Percentiles rank a stretch among this genome's conserved stretches.
These are phyloP conservation scores for Podospora fimiseda DNA, from an alignment of 495 filamentous ascomycete genomes.

Conservation along the genomic window DNA sequence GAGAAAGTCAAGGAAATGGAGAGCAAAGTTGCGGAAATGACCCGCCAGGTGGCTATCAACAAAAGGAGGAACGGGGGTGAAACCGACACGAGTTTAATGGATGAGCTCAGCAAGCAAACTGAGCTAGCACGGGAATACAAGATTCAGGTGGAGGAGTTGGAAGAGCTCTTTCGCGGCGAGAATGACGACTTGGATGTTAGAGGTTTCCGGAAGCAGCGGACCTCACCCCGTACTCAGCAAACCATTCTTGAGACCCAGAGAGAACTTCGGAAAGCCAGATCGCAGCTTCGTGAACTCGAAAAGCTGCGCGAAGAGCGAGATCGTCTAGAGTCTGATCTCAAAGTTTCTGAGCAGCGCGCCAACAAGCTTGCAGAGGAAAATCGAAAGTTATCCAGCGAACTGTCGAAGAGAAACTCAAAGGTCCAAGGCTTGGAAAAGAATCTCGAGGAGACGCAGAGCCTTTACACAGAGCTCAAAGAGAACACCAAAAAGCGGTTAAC, in stretches of 20 bases:
- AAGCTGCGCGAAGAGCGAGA: constrained; percentile 44
- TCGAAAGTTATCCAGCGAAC: constrained; percentile 35
- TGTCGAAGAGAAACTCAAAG: constrained; percentile 30
- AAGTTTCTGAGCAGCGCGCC: constrained; percentile 38
- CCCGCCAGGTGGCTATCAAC: constrained; percentile 43
- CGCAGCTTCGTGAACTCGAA: constrained; percentile 45
- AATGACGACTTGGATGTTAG: constrained; percentile 31
- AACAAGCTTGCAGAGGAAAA: constrained; percentile 42
- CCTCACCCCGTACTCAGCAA: constrained; percentile 41
- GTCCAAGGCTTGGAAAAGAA: constrained; percentile 39
- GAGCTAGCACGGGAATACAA: constrained; percentile 62
- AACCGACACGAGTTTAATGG: constrained; percentile 45
- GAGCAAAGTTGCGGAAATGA: constrained; percentile 57
- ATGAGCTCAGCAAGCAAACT: constrained; percentile 59
- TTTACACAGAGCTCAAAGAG: constrained; percentile 53
- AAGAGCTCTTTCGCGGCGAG: constrained; percentile 40
- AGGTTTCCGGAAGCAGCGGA: constrained; percentile 22
- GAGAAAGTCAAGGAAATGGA: constrained; percentile 44
- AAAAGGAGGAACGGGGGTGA: constrained; percentile 36
- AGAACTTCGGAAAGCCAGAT: constrained; percentile 41
- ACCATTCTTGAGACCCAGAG: constrained; percentile 39
- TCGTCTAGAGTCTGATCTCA: constrained; percentile 39
- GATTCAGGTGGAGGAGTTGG: constrained; percentile 57
- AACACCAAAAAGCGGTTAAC: constrained; percentile 51
- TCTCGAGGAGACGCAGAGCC: constrained; percentile 33